Conservation (phyloP, 176 grass and related monocot genomes). For the Puccinellia tenuiflora region DNA sequence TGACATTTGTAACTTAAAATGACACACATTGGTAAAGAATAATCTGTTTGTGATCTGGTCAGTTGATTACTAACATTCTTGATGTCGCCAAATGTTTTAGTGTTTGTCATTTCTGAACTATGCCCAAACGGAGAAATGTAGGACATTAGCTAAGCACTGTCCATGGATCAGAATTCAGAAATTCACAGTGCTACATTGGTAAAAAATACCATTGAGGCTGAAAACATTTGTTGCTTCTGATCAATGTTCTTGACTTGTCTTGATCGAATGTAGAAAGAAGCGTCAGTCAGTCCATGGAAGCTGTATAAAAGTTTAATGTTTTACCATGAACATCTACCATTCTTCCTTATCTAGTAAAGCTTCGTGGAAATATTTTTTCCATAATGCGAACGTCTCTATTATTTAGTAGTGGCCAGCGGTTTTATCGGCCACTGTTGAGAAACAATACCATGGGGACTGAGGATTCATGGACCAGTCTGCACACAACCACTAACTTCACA, state of each 20-base stretch:
- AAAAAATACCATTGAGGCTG: not conserved
- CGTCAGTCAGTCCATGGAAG: not conserved
- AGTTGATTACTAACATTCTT: not conserved
- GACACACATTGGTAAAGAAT: not conserved
- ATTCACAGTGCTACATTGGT: not conserved
- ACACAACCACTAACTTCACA: slow-evolving; percentile 41
- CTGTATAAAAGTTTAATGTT: not conserved
- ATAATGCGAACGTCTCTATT: not conserved
- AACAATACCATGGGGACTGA: slow-evolving; percentile 11
- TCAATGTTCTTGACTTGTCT: not conserved
- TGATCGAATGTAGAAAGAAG: not conserved
- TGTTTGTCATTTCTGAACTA: not conserved
- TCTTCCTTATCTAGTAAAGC: not conserved
- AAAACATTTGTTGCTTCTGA: not conserved
- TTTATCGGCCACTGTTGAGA: slow-evolving; percentile 22
- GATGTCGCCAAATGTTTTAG: not conserved
- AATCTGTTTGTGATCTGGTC: not conserved
- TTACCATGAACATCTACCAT: not conserved
- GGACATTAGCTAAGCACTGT: not conserved
- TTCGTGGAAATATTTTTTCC: not conserved
- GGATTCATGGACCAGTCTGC: slow-evolving; percentile 32
- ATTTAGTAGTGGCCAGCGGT: not conserved
- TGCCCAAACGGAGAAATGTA: not conserved
- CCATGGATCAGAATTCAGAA: not conserved
- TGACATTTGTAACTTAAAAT: not conserved